phyloP scores from a whole-genome alignment of 2,329 filamentous ascomycete species.

The Blastomyces parvus region DNA sequence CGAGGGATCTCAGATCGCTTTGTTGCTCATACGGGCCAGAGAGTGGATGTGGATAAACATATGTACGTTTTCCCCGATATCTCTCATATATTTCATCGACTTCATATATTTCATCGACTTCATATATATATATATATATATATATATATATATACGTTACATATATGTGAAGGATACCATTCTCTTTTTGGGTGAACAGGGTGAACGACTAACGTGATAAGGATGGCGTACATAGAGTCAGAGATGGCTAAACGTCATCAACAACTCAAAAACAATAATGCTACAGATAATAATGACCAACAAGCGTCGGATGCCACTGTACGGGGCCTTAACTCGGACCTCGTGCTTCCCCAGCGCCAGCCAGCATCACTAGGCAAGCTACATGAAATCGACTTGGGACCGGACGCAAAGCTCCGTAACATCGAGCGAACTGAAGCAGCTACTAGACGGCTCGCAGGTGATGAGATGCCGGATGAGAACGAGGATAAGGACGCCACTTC shows the following conservation, averaged over 20 bases:
- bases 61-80: constrained; percentile 44
- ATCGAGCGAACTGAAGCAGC: constrained; percentile 38
- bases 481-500: constrained; percentile 21
- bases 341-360: constrained; percentile 31
- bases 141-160: too few relatives aligned
- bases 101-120: neutral
- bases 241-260: constrained; percentile 48
- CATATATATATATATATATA: too few relatives aligned
- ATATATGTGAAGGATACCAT: neutral
- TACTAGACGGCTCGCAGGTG: constrained; percentile 34
- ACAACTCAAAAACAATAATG: constrained; percentile 4
- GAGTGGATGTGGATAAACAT: constrained; percentile 51
- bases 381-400: constrained; percentile 48
- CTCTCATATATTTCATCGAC: neutral
- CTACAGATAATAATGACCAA: neutral
- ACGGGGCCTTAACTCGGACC: constrained; percentile 14
- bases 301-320: neutral
- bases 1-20: too few relatives aligned
- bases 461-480: constrained; percentile 19
- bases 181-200: constrained; percentile 12
- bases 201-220: constrained; percentile 48
- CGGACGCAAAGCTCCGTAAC: constrained; percentile 36
- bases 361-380: constrained; percentile 48
- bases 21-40: constrained; percentile 49
- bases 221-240: constrained; percentile 58